Conservation (phyloP, 495 filamentous ascomycete genomes). For the Aspergillus bridgeri region DNA sequence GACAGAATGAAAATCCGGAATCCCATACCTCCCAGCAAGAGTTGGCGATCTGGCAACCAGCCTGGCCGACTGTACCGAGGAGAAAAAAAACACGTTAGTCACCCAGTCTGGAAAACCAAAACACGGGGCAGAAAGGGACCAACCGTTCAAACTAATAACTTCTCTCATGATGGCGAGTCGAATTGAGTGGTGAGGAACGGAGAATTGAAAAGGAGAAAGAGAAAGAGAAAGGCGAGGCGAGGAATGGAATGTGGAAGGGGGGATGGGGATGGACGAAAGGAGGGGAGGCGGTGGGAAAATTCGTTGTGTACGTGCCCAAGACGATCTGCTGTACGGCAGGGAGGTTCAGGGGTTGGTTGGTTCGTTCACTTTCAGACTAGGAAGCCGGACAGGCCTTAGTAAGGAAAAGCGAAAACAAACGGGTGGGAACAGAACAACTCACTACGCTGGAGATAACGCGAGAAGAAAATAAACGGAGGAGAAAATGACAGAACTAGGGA, state of each 20-base stretch:
- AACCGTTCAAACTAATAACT: slow-evolving; percentile 99
- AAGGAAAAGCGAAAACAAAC: neutral
- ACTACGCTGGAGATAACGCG: neutral
- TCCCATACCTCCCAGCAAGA: slow-evolving; percentile 95
- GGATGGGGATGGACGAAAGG: slow-evolving; percentile 16
- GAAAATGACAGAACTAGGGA: no score
- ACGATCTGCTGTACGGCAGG: slow-evolving; percentile 20
- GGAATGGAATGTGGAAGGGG: slow-evolving; percentile 16
- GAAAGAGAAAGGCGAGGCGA: slow-evolving; percentile 5
- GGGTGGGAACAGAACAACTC: neutral
- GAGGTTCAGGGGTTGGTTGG: slow-evolving; percentile 22
- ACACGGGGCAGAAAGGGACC: slow-evolving; percentile 31
- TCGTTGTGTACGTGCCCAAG: slow-evolving; percentile 10
- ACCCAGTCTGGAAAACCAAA: slow-evolving; percentile 12
- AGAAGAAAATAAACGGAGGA: no score
- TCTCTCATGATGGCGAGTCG: slow-evolving; percentile 80
- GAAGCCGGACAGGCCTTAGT: neutral
- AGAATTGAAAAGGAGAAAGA: slow-evolving; percentile 11
- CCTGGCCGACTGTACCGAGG: slow-evolving; percentile 81
- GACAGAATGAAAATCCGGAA: neutral
- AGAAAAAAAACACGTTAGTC: slow-evolving; percentile 22
- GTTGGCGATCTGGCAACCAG: slow-evolving; percentile 99
- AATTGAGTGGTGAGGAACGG: slow-evolving; percentile 11
- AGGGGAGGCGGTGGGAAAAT: slow-evolving; percentile 10
- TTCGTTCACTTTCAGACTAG: neutral